Percentiles rank a stretch among this genome's conserved stretches.
Evolutionary conservation across 306 rosid genomes (phyloP).

Genomic region (Rosa rugosa): DNA sequence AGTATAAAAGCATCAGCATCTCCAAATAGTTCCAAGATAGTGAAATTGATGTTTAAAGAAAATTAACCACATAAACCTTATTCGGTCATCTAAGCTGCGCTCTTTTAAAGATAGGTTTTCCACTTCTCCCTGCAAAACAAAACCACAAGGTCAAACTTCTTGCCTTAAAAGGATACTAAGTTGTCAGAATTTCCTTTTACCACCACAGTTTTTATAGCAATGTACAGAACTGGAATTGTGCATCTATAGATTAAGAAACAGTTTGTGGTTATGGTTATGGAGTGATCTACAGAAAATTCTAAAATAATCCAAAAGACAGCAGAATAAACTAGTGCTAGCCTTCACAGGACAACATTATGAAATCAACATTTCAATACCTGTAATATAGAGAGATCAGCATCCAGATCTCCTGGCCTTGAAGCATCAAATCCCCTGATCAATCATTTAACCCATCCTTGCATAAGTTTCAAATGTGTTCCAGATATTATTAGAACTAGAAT

Average conservation of each 20-base stretch:
- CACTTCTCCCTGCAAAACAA: conserved; percentile 82
- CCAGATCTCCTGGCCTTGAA: conserved; percentile 63
- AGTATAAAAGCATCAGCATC: conserved; percentile 29
- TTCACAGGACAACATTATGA: not conserved
- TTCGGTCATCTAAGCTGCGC: conserved; percentile 72
- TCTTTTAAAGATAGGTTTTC: conserved; percentile 76
- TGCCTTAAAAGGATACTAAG: conserved; percentile 13
- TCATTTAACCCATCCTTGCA: conserved; percentile 34
- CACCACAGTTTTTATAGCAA: not conserved
- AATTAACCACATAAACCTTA: conserved; percentile 56
- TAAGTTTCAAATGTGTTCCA: conserved; percentile 32
- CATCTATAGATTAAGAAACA: not conserved
- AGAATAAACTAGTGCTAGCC: not conserved
- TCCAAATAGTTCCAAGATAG: conserved; percentile 20
- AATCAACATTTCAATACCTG: conserved; percentile 49
- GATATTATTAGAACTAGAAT: conserved; percentile 14
- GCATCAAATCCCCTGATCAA: conserved; percentile 78
- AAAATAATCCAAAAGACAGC: not conserved
- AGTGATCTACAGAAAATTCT: not conserved
- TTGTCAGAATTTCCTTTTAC: not conserved
- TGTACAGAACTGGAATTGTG: not conserved
- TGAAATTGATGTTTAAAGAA: conserved; percentile 23
- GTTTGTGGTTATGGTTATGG: not conserved
- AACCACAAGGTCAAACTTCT: conserved; percentile 31
- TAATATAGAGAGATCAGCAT: conserved; percentile 64